Base-by-base conservation (phyloP, 2,329 filamentous ascomycete genomes). In the Fusarium bulbicola region DNA sequence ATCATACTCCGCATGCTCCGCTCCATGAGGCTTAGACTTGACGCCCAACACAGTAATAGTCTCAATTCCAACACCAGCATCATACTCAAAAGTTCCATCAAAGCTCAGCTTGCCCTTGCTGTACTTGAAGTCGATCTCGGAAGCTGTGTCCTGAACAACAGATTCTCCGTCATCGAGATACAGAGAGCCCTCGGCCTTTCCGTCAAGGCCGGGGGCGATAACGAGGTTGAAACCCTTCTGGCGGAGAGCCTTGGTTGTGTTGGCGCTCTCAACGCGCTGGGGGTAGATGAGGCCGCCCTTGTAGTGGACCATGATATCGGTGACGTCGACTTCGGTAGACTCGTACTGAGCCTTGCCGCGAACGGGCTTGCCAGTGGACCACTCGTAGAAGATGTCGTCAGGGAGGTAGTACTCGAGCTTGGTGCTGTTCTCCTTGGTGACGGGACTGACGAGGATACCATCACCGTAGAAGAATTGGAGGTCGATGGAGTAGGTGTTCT, bases 141-240 rank as follows among this genome's bases (percentile, higher is more conserved):
- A 89, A 7, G 85, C 88, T 2, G 76, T 79, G 6, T 82, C 75
- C 80, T 92, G 92, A 60, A 87, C 82, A 43, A 94, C 76, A 28
- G 87, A 90, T 68, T 90, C 88, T 18, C 93, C 93, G 66, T 95
- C 93, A 72, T 95, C 93, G 6, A 95, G 84, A 77, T 95, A 95
- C 66, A 95, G 82, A 26, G 84, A 84, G 0, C 93, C 93, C 1
- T 78, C 80, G 0, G 93, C 93, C 13, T 82, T 88, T 3, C 92
- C 92, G 59, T 92, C 85, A 0, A 80, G 76, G 3, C 86, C 89
- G 0, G 92, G 87, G 0, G 92, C 91, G 37, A 95, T 86, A 32
- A 95, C 78, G 57, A 95, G 83, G 75, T 91, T 86, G 81, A 95
- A 95, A 59, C 90, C 85, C 74, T 92, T 85, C 70, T 88, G 86